Conservation (phyloP, 2,329 filamentous ascomycete species). For the Pseudovirgaria hyperparasitica region DNA sequence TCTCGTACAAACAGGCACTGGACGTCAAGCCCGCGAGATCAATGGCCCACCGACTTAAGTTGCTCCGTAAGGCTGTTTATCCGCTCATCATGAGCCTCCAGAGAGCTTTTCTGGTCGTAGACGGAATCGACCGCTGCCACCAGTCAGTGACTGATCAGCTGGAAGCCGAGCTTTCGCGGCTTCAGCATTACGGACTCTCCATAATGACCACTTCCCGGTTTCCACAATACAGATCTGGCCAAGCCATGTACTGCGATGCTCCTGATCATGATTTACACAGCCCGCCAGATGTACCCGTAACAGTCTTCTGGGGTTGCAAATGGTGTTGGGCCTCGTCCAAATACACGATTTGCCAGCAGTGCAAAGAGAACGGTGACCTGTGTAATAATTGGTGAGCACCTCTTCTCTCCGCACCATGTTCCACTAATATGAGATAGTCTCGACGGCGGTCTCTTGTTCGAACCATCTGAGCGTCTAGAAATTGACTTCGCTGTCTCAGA, state of each 20-base stretch:
- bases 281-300: too few species aligned
- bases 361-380: not conserved
- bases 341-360: slow-evolving; percentile 1
- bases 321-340: not conserved
- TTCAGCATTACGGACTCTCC: slow-evolving; percentile 1
- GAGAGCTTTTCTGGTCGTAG: slow-evolving; percentile 1
- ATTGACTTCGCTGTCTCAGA: not conserved
- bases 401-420: too few species aligned
- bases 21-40: not conserved
- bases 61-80: slow-evolving; percentile 1
- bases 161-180: not conserved
- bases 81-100: not conserved
- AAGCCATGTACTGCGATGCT: not conserved
- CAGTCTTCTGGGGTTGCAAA: slow-evolving; percentile 1
- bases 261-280: not conserved
- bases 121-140: slow-evolving; percentile 3
- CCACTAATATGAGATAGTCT: too few species aligned
- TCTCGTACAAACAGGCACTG: not conserved
- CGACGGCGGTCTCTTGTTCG: not conserved
- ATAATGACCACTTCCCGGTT: slow-evolving; percentile 2
- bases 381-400: slow-evolving; percentile 1
- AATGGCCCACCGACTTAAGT: too few species aligned
- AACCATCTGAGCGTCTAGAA: slow-evolving; percentile 1
- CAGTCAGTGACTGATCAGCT: slow-evolving; percentile 1
- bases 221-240: not conserved